Percentiles rank a stretch among this genome's conserved stretches.
phyloP scores from a whole-genome alignment of 169 alveolate genomes.

The Babesia ovis region DNA sequence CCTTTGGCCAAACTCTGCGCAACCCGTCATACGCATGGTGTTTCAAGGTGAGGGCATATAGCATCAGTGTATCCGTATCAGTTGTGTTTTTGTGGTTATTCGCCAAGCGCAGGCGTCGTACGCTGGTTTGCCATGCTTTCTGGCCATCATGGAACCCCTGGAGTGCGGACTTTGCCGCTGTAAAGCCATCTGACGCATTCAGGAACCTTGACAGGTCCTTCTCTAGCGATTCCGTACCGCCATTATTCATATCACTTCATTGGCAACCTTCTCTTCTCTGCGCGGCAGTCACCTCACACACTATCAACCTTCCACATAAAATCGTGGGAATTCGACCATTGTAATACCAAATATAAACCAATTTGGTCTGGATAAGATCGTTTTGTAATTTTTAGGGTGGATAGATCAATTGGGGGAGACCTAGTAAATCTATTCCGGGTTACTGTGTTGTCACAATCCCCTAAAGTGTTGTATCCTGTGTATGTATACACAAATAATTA shows the following conservation, averaged over 20 bases:
- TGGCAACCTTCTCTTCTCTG: neutral
- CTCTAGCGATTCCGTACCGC: constrained; percentile 6
- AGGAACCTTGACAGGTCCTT: constrained; percentile 22
- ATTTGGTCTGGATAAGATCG: no score
- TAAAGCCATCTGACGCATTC: neutral
- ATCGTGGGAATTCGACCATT: neutral
- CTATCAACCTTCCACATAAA: neutral
- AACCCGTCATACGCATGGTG: constrained; percentile 47
- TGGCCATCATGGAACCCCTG: constrained; percentile 6
- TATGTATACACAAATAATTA: no score
- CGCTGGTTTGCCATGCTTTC: constrained; percentile 18
- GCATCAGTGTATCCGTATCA: neutral
- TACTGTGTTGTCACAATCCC: no score
- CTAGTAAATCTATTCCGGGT: no score
- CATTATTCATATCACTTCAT: constrained; percentile 13
- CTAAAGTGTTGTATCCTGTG: no score
- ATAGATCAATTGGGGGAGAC: no score
- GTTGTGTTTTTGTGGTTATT: neutral
- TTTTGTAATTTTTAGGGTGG: no score
- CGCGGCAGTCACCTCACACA: constrained; percentile 12
- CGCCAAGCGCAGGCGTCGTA: neutral
- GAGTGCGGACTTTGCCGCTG: neutral
- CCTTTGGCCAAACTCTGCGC: neutral
- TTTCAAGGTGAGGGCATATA: constrained; percentile 40
- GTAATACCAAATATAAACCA: no score